Evolutionary conservation across 176 grass and related monocot species (phyloP).

Genomic region (Tillandsia leiboldiana): DNA sequence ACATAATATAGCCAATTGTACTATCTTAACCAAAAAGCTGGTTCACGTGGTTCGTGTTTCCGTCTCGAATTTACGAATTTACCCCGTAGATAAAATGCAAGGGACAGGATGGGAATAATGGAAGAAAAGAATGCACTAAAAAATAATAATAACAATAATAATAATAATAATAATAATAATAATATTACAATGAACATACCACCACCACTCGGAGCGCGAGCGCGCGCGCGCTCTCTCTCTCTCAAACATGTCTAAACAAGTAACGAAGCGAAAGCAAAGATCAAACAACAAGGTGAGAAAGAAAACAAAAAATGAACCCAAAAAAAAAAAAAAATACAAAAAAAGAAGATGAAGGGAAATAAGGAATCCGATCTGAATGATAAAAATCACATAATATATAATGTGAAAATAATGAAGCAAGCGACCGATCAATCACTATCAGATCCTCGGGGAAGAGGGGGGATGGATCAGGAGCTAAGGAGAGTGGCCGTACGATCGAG

Average conservation of each 20-base stretch:
- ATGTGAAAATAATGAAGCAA: not conserved
- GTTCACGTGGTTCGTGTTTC: not conserved
- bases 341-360: too few species aligned
- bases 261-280: not conserved
- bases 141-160: not conserved
- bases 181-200: slow-evolving; percentile 1
- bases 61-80: not conserved
- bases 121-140: not conserved
- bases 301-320: not conserved
- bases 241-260: not conserved
- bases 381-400: not conserved
- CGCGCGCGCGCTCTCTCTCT: not conserved
- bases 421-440: not conserved
- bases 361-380: not conserved
- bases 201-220: not conserved
- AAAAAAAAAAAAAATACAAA: not conserved
- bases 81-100: not conserved
- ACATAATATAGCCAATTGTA: not conserved
- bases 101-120: not conserved
- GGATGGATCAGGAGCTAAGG: not conserved
- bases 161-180: not conserved
- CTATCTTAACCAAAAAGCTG: not conserved
- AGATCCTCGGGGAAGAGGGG: not conserved
- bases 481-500: not conserved
- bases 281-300: not conserved